Evolutionary conservation across 23 red algal species (phyloP), one percentile per base, ranked within the genome.

Genomic region (Gracilaria domingensis): DNA sequence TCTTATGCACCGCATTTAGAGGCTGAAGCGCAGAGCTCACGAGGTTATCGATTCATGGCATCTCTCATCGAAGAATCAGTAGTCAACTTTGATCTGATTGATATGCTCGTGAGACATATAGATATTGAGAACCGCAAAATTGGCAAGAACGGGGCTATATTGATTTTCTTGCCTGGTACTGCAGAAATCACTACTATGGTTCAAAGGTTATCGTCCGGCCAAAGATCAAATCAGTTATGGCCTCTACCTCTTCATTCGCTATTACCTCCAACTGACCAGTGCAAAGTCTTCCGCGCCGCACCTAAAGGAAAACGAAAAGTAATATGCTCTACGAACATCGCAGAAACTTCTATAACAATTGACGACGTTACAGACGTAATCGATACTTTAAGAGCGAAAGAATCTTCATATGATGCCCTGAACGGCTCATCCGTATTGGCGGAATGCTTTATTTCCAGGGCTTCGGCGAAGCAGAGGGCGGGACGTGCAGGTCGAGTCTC

Each of bases 291-390:
- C 72, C 25, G 37, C 4, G 29, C 47, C 7, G 53, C 97, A 21
- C 90, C 97, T 21, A 70, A 78, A 39, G 82, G 91, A 49, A 81
- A 66, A 45, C 91, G 97, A 59, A 99, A 99, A 64, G 94, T 99
- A 28, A 93, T 99, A 30, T 95, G 87, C 48, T 87, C 97, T 23
- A 99, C 97, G 40, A 99, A 99, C 69, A 91, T 99, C 40, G 94
- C 97, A 18, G 97, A 99, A 71, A 96, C 97, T 2, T 95, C 93
- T 26, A 87, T 99, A 8, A 99, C 97, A 11, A 89, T 99, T n/a
- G 80, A 94, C 16, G 97, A 96, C 53, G 91, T 99, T 29, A 93
- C 90, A n/a, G 71, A 65, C 44, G 97, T 99, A 36, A 89, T 99
- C 34, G 97, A 99, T 83, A 95, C 97, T 29, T 66, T 85, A 40